phyloP scores from a whole-genome alignment of 2,329 filamentous ascomycete species.

The Thielaviopsis ethacetica region DNA sequence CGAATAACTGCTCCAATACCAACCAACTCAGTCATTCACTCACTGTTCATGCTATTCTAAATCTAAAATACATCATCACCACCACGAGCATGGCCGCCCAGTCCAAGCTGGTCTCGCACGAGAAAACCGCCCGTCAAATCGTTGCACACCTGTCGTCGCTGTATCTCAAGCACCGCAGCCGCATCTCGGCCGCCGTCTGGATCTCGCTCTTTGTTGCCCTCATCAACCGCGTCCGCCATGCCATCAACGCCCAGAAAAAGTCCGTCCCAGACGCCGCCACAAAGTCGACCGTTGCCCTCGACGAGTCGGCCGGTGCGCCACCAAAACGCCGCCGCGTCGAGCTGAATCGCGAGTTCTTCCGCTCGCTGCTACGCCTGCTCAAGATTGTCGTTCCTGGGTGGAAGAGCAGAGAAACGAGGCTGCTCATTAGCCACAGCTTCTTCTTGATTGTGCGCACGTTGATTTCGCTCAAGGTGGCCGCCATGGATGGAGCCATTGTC shows the following conservation, averaged over 20 bases:
- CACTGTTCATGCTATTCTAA: no score
- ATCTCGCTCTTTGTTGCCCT: conserved; percentile 66
- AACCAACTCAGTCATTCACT: no score
- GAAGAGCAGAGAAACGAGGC: conserved; percentile 70
- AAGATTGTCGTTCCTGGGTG: conserved; percentile 82
- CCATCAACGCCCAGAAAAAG: conserved; percentile 83
- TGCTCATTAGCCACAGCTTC: conserved; percentile 80
- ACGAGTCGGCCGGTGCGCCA: conserved; percentile 20
- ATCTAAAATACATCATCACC: no score
- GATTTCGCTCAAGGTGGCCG: conserved; percentile 88
- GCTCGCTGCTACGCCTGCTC: conserved; percentile 59
- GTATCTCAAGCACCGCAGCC: conserved; percentile 65
- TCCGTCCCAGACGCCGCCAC: conserved; percentile 51
- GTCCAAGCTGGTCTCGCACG: conserved; percentile 48
- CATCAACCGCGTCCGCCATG: conserved; percentile 74
- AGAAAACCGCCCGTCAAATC: conserved; percentile 48
- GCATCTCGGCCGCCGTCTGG: conserved; percentile 72
- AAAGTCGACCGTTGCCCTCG: conserved; percentile 34
- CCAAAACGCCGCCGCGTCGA: conserved; percentile 60
- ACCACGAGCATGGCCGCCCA: conserved; percentile 46
- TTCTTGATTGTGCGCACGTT: conserved; percentile 83
- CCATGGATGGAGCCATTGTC: conserved; percentile 85
- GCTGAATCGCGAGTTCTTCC: conserved; percentile 69
- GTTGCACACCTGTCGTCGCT: conserved; percentile 51
- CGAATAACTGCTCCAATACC: no score